Evolutionary conservation across 345 rosid species (phyloP), one percentile per base, ranked within the genome.

Genomic region (Populus tremula): DNA sequence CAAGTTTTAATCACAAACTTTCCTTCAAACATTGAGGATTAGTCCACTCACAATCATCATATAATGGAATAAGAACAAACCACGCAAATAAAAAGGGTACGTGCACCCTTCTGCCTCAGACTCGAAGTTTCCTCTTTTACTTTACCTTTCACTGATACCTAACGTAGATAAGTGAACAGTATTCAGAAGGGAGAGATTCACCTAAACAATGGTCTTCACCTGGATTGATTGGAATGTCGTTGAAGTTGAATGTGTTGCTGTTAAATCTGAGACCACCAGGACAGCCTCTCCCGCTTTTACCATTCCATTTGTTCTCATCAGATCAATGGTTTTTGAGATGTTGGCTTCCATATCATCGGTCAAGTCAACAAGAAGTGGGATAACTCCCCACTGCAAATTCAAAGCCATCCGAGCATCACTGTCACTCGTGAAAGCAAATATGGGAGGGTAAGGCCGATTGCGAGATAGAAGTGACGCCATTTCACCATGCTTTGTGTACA

Each of bases 401-500:
- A 91, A 81, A 21, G 91, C 86, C 93, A 87, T 88, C 67, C 84
- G 85, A 35, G 87, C 84, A 85, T 82, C 70, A 2, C 72, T 77
- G 31, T 84, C 82, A 0, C 82, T 71, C 0, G 92, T 91, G 84
- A 91, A 91, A 0, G 93, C 93, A 49, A 91, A 86, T 69, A 91
- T 87, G n/a, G 91, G 93, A 70, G 90, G 86, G 75, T 85, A 79
- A 4, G 96, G 96, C n/a, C 92, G 89, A 85, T 86, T 90, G 10
- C 92, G 87, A n/a, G 96, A 88, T 65, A 91, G 81, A 21, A 90
- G 91, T 2, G 92, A 86, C 16, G 93, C 93, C 96, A 91, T 90
- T 68, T 86, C 86, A 35, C 93, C 96, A 29, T 86, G 87, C 75
- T 83, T 88, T 23, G 96, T 89, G 82, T 86, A 91, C 77, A 87